phyloP scores from a whole-genome alignment of 441 rosid genomes.

The Euphorbia schlechtendalii region DNA sequence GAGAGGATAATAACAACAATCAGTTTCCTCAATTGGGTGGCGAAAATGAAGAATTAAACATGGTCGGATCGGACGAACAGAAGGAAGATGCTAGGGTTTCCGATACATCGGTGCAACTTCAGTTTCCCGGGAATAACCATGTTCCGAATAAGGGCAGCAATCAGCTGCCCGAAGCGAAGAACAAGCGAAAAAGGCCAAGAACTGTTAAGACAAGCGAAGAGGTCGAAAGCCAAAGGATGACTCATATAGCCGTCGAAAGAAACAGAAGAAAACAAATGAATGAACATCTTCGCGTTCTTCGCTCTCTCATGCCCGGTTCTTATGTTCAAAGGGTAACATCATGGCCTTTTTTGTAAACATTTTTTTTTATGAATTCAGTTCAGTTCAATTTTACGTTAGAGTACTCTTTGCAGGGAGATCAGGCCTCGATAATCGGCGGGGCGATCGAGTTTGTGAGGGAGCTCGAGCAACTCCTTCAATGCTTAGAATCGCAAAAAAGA shows the following conservation, averaged over 20 bases:
- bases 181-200: slow-evolving; percentile 73
- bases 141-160: slow-evolving; percentile 24
- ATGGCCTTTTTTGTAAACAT: not conserved
- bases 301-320: slow-evolving; percentile 92
- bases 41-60: slow-evolving; percentile 21
- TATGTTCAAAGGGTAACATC: slow-evolving; percentile 93
- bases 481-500: slow-evolving; percentile 72
- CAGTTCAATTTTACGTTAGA: too few species aligned
- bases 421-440: slow-evolving; percentile 74
- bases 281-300: slow-evolving; percentile 75
- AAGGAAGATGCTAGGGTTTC: slow-evolving; percentile 48
- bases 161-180: slow-evolving; percentile 32
- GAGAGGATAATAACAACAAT: slow-evolving; percentile 40
- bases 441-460: slow-evolving; percentile 76
- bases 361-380: not conserved
- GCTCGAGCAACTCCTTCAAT: slow-evolving; percentile 73
- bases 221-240: slow-evolving; percentile 88
- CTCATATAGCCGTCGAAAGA: slow-evolving; percentile 89
- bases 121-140: slow-evolving; percentile 32
- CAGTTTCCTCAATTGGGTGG: slow-evolving; percentile 29
- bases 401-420: slow-evolving; percentile 47
- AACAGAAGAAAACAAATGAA: slow-evolving; percentile 91
- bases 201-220: slow-evolving; percentile 76
- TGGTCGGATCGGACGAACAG: slow-evolving; percentile 25
- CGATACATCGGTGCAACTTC: slow-evolving; percentile 46